Base-by-base conservation (phyloP, 768 basidiomycete genomes). In the Hydnomerulius pinastri region DNA sequence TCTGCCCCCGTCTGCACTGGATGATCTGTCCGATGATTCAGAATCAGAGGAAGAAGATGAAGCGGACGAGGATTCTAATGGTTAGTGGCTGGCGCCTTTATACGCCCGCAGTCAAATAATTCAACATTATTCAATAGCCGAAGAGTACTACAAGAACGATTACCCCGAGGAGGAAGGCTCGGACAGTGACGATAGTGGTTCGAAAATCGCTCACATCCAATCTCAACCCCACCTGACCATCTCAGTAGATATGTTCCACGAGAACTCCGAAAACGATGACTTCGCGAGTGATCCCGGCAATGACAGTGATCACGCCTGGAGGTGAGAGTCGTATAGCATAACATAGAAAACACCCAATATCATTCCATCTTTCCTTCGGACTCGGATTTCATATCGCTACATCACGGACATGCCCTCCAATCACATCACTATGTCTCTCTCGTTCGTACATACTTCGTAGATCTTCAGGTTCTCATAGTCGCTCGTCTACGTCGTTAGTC, bases 31-130 rank as follows among this genome's bases (percentile, higher is more conserved):
- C 38, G 81, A 83, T 13, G 73, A 77, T 9, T 85, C 83, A 18
- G 85, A 84, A 33, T 82, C 80, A 0, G 85, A 86, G 57, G 76
- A 76, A 57, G 85, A 82, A 54, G 89, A 88, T 49, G 85, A 87
- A 55, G 89, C 80, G 3, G 88, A 91, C 52, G 90, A 92, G 57
- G 90, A 92, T 58, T 92, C 90, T 0, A 92, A 92, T 67, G 87
- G 90, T 88, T 38, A 32, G 69, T 64, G 9, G 33, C 10, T 18
- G 4, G 39, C 30, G 9, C 24, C 29, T 38, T 53, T 17, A 18
- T 21, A 17, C n/a, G n/a, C 17, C 28, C 6, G 32, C 40, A 21
- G 24, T 39, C 29, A 33, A 33, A 37, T 3, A 17, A 5, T 1
- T n/a, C 13, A 18, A 44, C 15, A 13, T 20, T 15, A 21, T 35